A percentile compares a stretch with the other conserved stretches of the same genome.
Conservation (phyloP, 805 yeast species). For the Yarrowia alimentaria region DNA sequence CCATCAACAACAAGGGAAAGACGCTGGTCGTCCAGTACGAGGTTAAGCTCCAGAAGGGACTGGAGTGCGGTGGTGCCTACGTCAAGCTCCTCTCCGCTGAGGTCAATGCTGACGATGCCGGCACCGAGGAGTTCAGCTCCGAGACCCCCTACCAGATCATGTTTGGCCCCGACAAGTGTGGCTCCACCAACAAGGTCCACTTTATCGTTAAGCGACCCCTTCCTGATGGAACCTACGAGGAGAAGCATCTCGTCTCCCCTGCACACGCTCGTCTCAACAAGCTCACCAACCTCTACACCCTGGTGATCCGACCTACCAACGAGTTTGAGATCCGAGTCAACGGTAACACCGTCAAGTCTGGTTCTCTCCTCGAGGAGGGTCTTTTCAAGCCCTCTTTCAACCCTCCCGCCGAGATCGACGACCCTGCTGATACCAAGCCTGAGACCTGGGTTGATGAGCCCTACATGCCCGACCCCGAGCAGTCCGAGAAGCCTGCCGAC, state of each 20-base stretch:
- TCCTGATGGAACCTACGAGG: slow-evolving; percentile 59
- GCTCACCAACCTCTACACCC: slow-evolving; percentile 66
- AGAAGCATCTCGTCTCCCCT: slow-evolving; percentile 64
- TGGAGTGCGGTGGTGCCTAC: slow-evolving; percentile 88
- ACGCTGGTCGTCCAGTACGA: slow-evolving; percentile 86
- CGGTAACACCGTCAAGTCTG: slow-evolving; percentile 70
- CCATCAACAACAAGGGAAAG: slow-evolving; percentile 58
- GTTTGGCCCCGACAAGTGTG: slow-evolving; percentile 96
- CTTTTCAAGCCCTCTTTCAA: slow-evolving; percentile 63
- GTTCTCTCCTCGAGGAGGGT: slow-evolving; percentile 57
- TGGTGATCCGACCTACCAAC: slow-evolving; percentile 63
- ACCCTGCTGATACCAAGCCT: slow-evolving; percentile 62
- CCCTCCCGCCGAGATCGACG: slow-evolving; percentile 65
- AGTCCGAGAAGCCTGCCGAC: slow-evolving; percentile 69
- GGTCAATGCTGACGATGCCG: slow-evolving; percentile 36
- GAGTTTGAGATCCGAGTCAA: slow-evolving; percentile 78
- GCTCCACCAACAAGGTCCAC: slow-evolving; percentile 74
- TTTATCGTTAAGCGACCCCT: slow-evolving; percentile 64
- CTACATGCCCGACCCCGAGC: slow-evolving; percentile 64
- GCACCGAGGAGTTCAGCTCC: slow-evolving; percentile 53
- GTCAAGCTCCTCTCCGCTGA: slow-evolving; percentile 61
- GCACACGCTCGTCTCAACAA: slow-evolving; percentile 63
- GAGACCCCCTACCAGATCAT: slow-evolving; percentile 76
- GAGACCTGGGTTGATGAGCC: slow-evolving; percentile 76
- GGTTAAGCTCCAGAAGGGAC: slow-evolving; percentile 74